Conservation (phyloP, 495 filamentous ascomycete genomes). For the Penicillium manginii region DNA sequence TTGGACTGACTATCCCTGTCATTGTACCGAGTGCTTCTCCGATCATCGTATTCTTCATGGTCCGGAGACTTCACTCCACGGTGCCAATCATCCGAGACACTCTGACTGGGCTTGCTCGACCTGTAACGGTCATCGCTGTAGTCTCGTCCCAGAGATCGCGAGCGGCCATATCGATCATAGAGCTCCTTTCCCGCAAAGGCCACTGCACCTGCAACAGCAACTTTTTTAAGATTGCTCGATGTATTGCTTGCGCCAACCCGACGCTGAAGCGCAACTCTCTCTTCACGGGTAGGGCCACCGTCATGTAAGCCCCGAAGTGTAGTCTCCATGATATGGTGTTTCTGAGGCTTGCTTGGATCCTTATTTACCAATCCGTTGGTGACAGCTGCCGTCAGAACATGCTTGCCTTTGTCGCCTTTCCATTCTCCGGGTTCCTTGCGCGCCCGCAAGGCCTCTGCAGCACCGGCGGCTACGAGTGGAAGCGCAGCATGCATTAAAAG, state of each 20-base stretch:
- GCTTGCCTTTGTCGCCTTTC: constrained; percentile 13
- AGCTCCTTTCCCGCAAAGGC: constrained; percentile 11
- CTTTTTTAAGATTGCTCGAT: constrained; percentile 6
- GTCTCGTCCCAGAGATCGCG: constrained; percentile 4
- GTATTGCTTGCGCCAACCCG: constrained; percentile 3
- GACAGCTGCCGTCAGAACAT: constrained; percentile 7
- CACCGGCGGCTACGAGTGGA: constrained; percentile 9
- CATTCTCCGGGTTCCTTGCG: constrained; percentile 13
- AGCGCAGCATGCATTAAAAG: constrained; percentile 11
- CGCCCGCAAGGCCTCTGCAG: constrained; percentile 11
- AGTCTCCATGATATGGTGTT: constrained; percentile 10
- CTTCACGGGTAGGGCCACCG: constrained; percentile 2
- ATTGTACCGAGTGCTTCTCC: constrained; percentile 12
- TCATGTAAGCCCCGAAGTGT: constrained; percentile 6
- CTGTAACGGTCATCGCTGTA: constrained; percentile 2
- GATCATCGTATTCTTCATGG: constrained; percentile 1
- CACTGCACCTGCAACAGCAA: constrained; percentile 7
- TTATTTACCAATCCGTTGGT: constrained; percentile 11
- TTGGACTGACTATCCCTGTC: constrained; percentile 15
- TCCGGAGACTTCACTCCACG: neutral
- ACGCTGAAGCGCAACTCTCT: constrained; percentile 8
- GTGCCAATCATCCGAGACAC: constrained; percentile 5
- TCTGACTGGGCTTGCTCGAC: constrained; percentile 9
- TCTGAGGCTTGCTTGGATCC: constrained; percentile 10
- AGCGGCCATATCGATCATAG: constrained; percentile 12